Percentiles rank a stretch among this genome's conserved stretches.
These are phyloP conservation scores for Tolypocladium inflatum DNA, from an alignment of 2,329 filamentous ascomycete species.

Conservation along the genomic window DNA sequence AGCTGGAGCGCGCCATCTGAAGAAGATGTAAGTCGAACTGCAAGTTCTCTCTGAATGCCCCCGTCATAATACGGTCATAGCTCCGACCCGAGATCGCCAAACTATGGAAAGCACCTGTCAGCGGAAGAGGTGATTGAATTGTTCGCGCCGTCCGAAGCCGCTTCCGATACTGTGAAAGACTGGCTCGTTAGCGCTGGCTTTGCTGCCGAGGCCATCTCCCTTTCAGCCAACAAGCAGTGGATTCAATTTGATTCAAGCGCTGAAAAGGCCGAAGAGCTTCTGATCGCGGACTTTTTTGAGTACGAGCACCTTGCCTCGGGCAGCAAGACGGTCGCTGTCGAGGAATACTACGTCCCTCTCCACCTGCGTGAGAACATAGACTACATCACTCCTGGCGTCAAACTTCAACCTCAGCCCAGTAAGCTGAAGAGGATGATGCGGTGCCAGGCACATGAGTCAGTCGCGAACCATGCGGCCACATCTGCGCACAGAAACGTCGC, in stretches of 20 bases:
- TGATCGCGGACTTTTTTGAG: constrained; percentile 41
- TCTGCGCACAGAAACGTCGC: too few species aligned
- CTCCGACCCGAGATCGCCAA: not conserved
- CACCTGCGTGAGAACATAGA: constrained; percentile 26
- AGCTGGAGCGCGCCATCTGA: not conserved
- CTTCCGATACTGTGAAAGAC: constrained; percentile 36
- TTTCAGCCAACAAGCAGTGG: constrained; percentile 41
- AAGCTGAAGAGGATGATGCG: not conserved
- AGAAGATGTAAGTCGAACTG: not conserved
- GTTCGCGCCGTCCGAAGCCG: constrained; percentile 23
- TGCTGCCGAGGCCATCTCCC: constrained; percentile 30
- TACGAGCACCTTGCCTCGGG: constrained; percentile 29
- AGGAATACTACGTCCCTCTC: not conserved
- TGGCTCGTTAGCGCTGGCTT: constrained; percentile 46
- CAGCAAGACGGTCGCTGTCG: constrained; percentile 22
- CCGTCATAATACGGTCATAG: not conserved
- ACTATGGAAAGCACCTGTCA: not conserved
- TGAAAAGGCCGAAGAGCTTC: constrained; percentile 33
- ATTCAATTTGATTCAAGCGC: constrained; percentile 6
- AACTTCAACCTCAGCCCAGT: not conserved
- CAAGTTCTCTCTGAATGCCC: not conserved
- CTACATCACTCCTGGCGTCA: constrained; percentile 30
- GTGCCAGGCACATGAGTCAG: too few species aligned
- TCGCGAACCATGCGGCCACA: too few species aligned
- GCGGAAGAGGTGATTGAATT: not conserved